Evolutionary conservation across 768 basidiomycete genomes (phyloP).

Genomic region (Trametes punicea): DNA sequence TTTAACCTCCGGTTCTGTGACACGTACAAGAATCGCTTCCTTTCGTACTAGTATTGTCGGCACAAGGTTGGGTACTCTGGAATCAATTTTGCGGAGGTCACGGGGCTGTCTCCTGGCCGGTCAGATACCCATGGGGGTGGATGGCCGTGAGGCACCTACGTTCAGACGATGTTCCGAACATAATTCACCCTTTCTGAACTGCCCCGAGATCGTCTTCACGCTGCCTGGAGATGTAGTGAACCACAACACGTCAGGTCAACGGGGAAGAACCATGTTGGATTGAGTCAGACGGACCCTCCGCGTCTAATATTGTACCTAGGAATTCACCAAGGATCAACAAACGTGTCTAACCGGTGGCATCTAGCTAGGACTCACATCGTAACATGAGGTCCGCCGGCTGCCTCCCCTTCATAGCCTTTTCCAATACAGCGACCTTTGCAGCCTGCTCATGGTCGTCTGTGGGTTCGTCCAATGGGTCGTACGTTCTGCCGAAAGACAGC

Average conservation of each 20-base stretch:
- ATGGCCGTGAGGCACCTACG: conserved; percentile 46
- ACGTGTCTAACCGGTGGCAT: conserved; percentile 16
- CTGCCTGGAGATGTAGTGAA: conserved; percentile 50
- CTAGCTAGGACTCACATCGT: conserved; percentile 61
- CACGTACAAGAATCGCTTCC: conserved; percentile 79
- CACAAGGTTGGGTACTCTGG: conserved; percentile 88
- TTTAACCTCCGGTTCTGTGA: neutral
- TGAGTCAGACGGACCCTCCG: conserved; percentile 55
- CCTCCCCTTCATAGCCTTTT: conserved; percentile 83
- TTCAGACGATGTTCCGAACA: conserved; percentile 85
- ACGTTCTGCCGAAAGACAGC: conserved; percentile 19
- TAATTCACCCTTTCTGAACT: conserved; percentile 88
- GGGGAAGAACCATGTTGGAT: neutral
- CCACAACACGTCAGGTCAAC: neutral
- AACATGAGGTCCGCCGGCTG: conserved; percentile 89
- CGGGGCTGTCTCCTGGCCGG: conserved; percentile 58
- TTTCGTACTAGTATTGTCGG: conserved; percentile 90
- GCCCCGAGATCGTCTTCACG: conserved; percentile 83
- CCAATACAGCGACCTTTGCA: conserved; percentile 69
- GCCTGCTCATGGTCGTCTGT: conserved; percentile 57
- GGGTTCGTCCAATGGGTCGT: conserved; percentile 18
- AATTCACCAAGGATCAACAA: conserved; percentile 16
- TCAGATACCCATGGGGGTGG: conserved; percentile 6
- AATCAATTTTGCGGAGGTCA: conserved; percentile 96
- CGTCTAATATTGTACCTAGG: conserved; percentile 83